Conservation (phyloP, 1,139 yeast genomes). For the Debaryomycetaceae sp. region DNA sequence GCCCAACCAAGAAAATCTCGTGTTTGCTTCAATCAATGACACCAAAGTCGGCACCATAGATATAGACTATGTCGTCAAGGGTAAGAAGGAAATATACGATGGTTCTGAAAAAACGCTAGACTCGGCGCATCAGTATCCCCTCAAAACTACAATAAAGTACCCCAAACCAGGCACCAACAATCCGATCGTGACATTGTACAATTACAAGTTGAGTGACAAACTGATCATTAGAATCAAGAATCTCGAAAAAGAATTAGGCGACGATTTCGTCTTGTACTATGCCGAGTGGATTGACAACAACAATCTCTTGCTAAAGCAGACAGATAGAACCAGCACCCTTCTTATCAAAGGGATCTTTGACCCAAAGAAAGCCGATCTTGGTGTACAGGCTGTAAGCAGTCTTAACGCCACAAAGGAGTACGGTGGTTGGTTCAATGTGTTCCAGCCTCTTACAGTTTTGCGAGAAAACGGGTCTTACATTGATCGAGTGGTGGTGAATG, state of each 20-base stretch:
- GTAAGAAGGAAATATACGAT: constrained; percentile 19
- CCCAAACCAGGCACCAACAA: constrained; percentile 82
- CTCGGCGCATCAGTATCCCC: constrained; percentile 45
- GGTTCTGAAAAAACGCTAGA: constrained; percentile 12
- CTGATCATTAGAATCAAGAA: constrained; percentile 9
- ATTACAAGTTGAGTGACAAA: constrained; percentile 17
- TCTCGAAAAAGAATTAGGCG: constrained; percentile 25
- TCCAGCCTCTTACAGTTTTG: constrained; percentile 21
- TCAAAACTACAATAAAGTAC: constrained; percentile 44
- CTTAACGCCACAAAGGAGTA: constrained; percentile 33
- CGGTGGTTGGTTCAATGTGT: constrained; percentile 47
- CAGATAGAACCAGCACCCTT: constrained; percentile 61
- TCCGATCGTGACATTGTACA: constrained; percentile 45
- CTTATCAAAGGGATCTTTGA: constrained; percentile 47
- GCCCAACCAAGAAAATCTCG: constrained; percentile 52
- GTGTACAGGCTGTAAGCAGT: constrained; percentile 8
- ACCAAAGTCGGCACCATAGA: constrained; percentile 55
- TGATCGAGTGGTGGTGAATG: constrained; percentile 59
- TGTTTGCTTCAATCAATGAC: constrained; percentile 63
- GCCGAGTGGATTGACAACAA: constrained; percentile 56
- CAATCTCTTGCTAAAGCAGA: constrained; percentile 47
- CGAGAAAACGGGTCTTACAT: constrained; percentile 44
- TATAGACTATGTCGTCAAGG: constrained; percentile 50
- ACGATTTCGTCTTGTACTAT: constrained; percentile 56
- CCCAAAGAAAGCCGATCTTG: constrained; percentile 15